A percentile compares a stretch with the other conserved stretches of the same genome.
Conservation (phyloP, 805 yeast genomes). For the Suhomyces prunicola region DNA sequence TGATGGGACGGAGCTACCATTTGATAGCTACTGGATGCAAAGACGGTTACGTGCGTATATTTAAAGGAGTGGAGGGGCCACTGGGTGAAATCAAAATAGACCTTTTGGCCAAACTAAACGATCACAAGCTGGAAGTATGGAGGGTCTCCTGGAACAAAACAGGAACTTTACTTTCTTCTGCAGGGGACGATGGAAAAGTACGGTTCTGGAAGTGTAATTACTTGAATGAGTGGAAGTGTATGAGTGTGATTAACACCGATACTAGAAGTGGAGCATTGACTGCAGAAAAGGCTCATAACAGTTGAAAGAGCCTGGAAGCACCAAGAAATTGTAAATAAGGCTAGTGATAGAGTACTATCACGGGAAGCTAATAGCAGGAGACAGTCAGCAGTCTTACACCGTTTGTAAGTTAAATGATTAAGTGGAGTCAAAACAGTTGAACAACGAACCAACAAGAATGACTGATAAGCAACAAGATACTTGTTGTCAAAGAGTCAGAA, state of each 20-base stretch:
- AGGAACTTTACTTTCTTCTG: conserved; percentile 86
- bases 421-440: no score
- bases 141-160: conserved; percentile 92
- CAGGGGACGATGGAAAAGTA: conserved; percentile 94
- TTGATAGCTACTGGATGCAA: conserved; percentile 93
- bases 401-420: no score
- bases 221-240: conserved; percentile 82
- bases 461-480: no score
- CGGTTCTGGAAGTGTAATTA: conserved; percentile 90
- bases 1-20: conserved; percentile 87
- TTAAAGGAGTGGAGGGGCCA: conserved; percentile 57
- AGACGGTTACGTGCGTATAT: conserved; percentile 88
- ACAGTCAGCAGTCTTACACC: no score
- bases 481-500: no score
- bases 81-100: conserved; percentile 45
- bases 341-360: no score
- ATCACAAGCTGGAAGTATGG: conserved; percentile 92
- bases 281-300: background rate
- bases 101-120: conserved; percentile 63
- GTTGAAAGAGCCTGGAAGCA: no score
- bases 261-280: conserved; percentile 13
- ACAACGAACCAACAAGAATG: no score
- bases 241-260: conserved; percentile 59
- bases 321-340: no score
- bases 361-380: no score